Conservation (phyloP, 1,284 basidiomycete species). For the Mycena sp. region DNA sequence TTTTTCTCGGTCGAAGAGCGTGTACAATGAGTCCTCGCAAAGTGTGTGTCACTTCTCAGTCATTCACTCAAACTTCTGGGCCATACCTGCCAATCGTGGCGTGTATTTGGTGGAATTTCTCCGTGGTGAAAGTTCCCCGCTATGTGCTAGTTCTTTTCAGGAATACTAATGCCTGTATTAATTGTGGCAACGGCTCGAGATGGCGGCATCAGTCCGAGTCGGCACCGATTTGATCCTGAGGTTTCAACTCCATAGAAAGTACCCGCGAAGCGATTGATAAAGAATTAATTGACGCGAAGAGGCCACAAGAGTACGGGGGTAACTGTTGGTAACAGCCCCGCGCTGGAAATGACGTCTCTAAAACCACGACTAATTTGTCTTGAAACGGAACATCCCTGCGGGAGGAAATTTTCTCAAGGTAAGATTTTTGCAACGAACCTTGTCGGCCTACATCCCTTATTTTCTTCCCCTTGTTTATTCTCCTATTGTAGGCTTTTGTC, state of each 20-base stretch:
- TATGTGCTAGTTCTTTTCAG: neutral
- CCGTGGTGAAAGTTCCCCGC: neutral
- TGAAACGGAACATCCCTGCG: too few species aligned
- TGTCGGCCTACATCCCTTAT: too few species aligned
- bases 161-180: neutral
- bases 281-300: neutral
- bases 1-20: too few species aligned
- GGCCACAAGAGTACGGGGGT: neutral
- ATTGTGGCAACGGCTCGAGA: neutral
- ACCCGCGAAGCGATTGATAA: constrained; percentile 13
- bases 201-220: neutral
- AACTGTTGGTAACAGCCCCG: neutral
- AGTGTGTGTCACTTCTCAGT: too few species aligned
- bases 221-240: neutral
- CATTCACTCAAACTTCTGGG: neutral
- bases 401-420: too few species aligned
- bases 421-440: too few species aligned
- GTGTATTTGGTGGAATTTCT: neutral
- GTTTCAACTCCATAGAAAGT: constrained; percentile 4
- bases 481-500: too few species aligned
- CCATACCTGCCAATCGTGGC: constrained; percentile 3
- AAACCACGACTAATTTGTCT: too few species aligned
- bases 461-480: too few species aligned
- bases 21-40: too few species aligned
- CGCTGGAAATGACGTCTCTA: too few species aligned